phyloP scores from a whole-genome alignment of 345 rosid genomes.

The Cochlearia excelsa region DNA sequence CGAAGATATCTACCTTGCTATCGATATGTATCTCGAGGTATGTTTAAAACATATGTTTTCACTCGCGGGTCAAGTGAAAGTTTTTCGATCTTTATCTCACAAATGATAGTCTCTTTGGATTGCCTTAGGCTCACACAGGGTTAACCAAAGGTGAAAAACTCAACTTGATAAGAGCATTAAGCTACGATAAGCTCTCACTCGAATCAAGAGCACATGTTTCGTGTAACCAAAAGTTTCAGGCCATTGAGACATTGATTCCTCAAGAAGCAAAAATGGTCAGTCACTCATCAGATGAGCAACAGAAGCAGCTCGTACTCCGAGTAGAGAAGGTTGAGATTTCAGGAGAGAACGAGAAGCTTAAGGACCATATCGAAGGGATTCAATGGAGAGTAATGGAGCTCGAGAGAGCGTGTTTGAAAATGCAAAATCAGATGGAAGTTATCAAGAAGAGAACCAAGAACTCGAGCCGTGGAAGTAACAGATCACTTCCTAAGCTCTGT shows the following conservation, averaged over 20 bases:
- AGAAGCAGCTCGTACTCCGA: conserved; percentile 28
- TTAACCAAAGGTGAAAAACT: conserved; percentile 67
- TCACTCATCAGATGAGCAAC: conserved; percentile 21
- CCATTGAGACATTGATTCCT: conserved; percentile 37
- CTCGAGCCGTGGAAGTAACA: conserved; percentile 42
- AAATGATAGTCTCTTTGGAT: not conserved
- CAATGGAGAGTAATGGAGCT: conserved; percentile 80
- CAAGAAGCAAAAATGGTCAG: not conserved
- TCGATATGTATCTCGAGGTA: conserved; percentile 88
- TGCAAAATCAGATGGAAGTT: conserved; percentile 79
- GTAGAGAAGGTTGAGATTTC: conserved; percentile 49
- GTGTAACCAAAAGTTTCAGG: conserved; percentile 58
- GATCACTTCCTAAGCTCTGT: conserved; percentile 82
- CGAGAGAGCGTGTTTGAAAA: conserved; percentile 75
- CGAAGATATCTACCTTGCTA: conserved; percentile 62
- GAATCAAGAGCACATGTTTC: conserved; percentile 58
- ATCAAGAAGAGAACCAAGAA: conserved; percentile 54
- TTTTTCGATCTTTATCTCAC: conserved; percentile 13
- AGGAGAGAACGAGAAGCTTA: conserved; percentile 48
- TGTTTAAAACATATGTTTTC: not conserved
- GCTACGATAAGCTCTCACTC: conserved; percentile 65
- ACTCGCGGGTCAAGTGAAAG: not conserved
- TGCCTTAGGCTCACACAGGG: conserved; percentile 62
- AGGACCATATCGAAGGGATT: conserved; percentile 70
- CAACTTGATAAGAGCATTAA: conserved; percentile 51